Conservation (phyloP, 2,329 filamentous ascomycete genomes). For the Ophiocordyceps camponoti-floridani region DNA sequence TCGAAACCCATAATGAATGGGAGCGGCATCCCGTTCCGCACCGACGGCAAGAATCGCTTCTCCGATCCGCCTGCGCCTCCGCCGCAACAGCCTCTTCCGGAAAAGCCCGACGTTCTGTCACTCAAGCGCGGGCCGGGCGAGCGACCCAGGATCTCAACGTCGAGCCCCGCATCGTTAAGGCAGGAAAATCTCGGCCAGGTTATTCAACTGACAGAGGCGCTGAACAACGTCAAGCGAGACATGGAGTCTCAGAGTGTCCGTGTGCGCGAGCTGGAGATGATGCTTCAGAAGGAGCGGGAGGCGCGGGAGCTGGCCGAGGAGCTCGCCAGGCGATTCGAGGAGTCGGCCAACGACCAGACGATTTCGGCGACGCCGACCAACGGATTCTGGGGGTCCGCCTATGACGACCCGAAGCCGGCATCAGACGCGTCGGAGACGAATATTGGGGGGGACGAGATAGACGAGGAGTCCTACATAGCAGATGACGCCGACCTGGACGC, state of each 20-base stretch:
- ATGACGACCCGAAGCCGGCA: slow-evolving; percentile 3
- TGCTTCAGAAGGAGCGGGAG: slow-evolving; percentile 61
- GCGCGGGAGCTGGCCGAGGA: slow-evolving; percentile 77
- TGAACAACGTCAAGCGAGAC: slow-evolving; percentile 71
- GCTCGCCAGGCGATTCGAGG: slow-evolving; percentile 51
- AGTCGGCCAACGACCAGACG: slow-evolving; percentile 22
- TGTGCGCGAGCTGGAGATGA: slow-evolving; percentile 58
- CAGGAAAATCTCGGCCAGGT: slow-evolving; percentile 54
- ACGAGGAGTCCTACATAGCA: background rate
- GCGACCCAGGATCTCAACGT: slow-evolving; percentile 39
- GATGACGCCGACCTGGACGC: slow-evolving; percentile 7
- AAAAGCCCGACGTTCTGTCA: slow-evolving; percentile 70
- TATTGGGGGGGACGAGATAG: background rate
- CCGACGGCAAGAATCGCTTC: slow-evolving; percentile 68
- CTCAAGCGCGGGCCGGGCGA: slow-evolving; percentile 64
- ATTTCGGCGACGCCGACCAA: slow-evolving; percentile 7
- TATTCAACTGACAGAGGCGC: slow-evolving; percentile 64
- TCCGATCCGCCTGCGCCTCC: slow-evolving; percentile 87
- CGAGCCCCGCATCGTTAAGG: slow-evolving; percentile 39
- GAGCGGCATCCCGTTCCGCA: slow-evolving; percentile 36
- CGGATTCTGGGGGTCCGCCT: slow-evolving; percentile 8
- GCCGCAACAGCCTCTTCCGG: slow-evolving; percentile 79
- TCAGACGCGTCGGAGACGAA: background rate
- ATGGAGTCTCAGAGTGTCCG: slow-evolving; percentile 67
- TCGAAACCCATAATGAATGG: slow-evolving; percentile 34